These are phyloP conservation scores for Phytopythium aichiense DNA, from an alignment of 352 stramenopile species.

Conservation along the genomic window DNA sequence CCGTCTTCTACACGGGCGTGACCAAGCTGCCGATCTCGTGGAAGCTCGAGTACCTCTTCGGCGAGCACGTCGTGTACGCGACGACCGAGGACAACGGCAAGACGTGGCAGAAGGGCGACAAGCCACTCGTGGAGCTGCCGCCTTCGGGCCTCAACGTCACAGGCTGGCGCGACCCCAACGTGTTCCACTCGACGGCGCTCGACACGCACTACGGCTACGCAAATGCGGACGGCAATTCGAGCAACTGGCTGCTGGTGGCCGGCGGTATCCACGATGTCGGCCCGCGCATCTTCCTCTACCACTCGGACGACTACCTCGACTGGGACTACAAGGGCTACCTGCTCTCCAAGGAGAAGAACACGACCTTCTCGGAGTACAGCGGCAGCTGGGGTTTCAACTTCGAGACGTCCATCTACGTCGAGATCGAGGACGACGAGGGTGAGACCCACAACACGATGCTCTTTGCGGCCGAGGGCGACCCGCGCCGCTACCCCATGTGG, in stretches of 20 bases:
- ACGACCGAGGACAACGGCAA: conserved; percentile 52
- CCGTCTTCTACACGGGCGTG: conserved; percentile 64
- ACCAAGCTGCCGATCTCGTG: conserved; percentile 43
- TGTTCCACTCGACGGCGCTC: conserved; percentile 54
- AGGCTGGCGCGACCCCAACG: conserved; percentile 58
- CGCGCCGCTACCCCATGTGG: conserved; percentile 62
- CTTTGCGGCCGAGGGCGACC: conserved; percentile 46
- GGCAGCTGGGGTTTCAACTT: conserved; percentile 63
- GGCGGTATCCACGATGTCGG: conserved; percentile 49
- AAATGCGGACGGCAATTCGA: conserved; percentile 12
- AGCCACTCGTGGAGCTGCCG: conserved; percentile 44
- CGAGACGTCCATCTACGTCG: conserved; percentile 61
- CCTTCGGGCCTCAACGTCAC: conserved; percentile 50
- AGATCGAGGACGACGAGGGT: conserved; percentile 52
- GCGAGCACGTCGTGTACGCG: conserved; percentile 65
- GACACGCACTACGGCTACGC: conserved; percentile 32
- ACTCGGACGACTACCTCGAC: conserved; percentile 50
- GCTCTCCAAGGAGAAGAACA: conserved; percentile 54
- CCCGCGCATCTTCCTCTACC: conserved; percentile 63
- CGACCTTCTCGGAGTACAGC: conserved; percentile 54
- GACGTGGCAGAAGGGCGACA: conserved; percentile 53
- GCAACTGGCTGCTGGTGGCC: conserved; percentile 55
- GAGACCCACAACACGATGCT: conserved; percentile 62
- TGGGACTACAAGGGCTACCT: conserved; percentile 69
- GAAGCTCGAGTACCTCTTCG: conserved; percentile 49